Evolutionary conservation across 192 early-diverging fungal species (phyloP), one percentile per base, ranked within the genome.

Genomic region (Coemansia sp.): DNA sequence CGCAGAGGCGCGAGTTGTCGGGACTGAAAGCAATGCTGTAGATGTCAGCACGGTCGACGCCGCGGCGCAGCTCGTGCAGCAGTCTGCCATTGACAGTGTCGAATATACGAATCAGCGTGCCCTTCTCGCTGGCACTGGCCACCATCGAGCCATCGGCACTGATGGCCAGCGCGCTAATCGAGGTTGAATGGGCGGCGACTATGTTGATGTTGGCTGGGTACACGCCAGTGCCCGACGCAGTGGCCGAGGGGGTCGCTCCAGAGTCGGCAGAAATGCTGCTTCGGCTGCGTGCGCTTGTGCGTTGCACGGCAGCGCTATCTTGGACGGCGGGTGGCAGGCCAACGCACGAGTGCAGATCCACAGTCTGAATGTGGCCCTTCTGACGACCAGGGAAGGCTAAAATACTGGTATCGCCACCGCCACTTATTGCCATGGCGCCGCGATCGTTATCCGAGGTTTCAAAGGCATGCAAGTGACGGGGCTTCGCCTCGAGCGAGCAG

Each of bases 81-180:
- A 94, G 83, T 19, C 85, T 79, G 25, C 91, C 87, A 7, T 87
- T 87, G 49, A 82, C 64, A 0, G 89, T 87, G 67, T 93, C 87
- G 62, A 92, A 98, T 16, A 98, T 90, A 18, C 96, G 83, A 47
- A 98, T 88, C 16, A 98, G 81, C 3, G 96, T 98, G 27, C 94
- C 96, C 67, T 92, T 93, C 31, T 92, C 90, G 49, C 88, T 91
- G 22, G 94, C 89, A 38, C 90, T 89, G 30, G 94, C 94, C 30
- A 94, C 84, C 72, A 90, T 90, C 24, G 81, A 74, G 34, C 94
- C 95, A 49, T 90, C 85, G 16, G 74, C 65, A 25, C 92, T 94
- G 31, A 94, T 71, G 2, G 92, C 88, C 16, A 98, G 74, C 49
- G 86, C 89, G 62, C 90, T 88, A 25, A 96, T 76, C 19, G 85